These are phyloP conservation scores for Leishmania tropica DNA, from an alignment of 208 protist species.

Conservation along the genomic window DNA sequence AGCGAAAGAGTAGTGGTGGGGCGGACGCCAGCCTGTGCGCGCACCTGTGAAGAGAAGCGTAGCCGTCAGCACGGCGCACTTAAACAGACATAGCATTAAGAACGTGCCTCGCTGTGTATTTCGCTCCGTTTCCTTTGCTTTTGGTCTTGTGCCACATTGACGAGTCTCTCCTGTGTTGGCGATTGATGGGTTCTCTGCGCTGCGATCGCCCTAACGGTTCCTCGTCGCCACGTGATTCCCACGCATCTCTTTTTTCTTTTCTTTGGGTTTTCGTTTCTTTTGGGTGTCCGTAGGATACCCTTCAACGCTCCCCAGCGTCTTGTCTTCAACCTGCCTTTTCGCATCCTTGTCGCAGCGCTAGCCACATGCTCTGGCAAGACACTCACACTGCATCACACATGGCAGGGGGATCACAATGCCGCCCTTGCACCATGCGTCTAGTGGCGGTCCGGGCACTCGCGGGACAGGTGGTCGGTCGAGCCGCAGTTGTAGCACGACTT, in stretches of 20 bases:
- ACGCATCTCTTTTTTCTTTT: not conserved
- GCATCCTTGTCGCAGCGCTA: not conserved
- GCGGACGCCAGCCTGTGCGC: not conserved
- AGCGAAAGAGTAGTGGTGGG: not conserved
- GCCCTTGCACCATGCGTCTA: slow-evolving; percentile 6
- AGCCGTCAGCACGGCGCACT: not conserved
- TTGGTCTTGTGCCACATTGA: not conserved
- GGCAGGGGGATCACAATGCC: not conserved
- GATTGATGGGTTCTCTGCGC: too few relatives aligned
- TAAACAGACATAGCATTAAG: not conserved
- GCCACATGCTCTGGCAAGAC: not conserved
- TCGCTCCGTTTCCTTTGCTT: not conserved
- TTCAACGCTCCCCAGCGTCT: not conserved
- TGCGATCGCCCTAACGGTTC: not conserved
- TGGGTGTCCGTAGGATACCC: too few relatives aligned
- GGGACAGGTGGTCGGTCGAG: slow-evolving; percentile 56
- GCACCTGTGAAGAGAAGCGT: not conserved
- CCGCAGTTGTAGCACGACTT: slow-evolving; percentile 54
- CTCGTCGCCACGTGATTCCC: not conserved
- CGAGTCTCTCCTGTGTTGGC: too few relatives aligned
- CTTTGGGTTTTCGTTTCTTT: too few relatives aligned
- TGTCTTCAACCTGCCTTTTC: not conserved
- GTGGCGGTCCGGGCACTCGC: slow-evolving; percentile 68
- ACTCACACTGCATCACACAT: not conserved
- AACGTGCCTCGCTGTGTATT: slow-evolving; percentile 13